Evolutionary conservation across 331 rosid species (phyloP).

Genomic region (Cucumis variabilis): DNA sequence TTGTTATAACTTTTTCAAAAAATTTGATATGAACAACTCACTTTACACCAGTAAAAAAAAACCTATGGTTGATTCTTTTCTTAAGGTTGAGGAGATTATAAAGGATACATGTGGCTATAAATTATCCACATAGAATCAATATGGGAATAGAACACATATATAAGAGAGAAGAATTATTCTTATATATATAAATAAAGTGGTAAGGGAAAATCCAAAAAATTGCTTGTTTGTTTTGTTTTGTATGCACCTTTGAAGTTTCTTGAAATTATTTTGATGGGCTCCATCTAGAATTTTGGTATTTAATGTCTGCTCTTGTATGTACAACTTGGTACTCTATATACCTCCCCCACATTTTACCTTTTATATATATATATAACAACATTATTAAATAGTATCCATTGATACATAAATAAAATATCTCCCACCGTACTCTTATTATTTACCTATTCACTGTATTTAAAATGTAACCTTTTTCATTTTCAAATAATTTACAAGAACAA

Average conservation of each 20-base stretch:
- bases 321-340: constrained; percentile 7
- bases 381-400: too few species aligned
- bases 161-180: background rate
- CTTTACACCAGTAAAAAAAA: too few species aligned
- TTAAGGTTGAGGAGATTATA: background rate
- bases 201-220: background rate
- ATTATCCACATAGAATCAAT: background rate
- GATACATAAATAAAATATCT: background rate
- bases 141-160: background rate
- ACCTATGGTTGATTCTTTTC: background rate
- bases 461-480: too few species aligned
- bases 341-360: background rate
- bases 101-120: background rate
- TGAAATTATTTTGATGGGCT: background rate
- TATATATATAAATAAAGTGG: background rate
- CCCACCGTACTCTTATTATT: background rate
- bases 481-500: too few species aligned
- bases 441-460: too few species aligned
- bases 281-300: constrained; percentile 18
- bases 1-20: too few species aligned
- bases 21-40: too few species aligned
- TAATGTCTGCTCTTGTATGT: background rate
- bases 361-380: too few species aligned
- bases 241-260: background rate
- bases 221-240: background rate